These are phyloP conservation scores for Verticillium alfalfae DNA, from an alignment of 2,329 filamentous ascomycete species.

Conservation along the genomic window DNA sequence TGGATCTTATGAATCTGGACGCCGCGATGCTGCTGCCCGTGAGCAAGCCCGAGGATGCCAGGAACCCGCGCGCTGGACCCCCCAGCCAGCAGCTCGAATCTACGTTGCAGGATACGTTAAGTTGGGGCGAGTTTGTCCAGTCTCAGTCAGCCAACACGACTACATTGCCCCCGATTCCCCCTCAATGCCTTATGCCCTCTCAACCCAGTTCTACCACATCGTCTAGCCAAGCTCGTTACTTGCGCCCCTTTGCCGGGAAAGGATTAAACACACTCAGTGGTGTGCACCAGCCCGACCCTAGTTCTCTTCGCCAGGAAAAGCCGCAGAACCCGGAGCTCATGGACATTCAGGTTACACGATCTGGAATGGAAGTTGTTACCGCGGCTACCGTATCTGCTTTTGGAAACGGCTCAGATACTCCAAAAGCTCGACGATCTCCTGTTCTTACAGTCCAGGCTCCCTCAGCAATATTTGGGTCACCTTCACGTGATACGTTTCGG, in stretches of 20 bases:
- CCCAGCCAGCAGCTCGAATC: constrained; percentile 24
- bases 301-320: constrained; percentile 24
- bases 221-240: constrained; percentile 43
- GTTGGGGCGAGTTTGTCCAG: constrained; percentile 39
- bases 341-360: not conserved
- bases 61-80: constrained; percentile 14
- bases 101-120: constrained; percentile 51
- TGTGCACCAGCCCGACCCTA: constrained; percentile 22
- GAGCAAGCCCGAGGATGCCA: constrained; percentile 19
- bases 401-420: constrained; percentile 18
- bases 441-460: not conserved
- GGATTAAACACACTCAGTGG: constrained; percentile 48
- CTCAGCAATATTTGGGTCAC: constrained; percentile 9
- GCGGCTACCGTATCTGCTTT: not conserved
- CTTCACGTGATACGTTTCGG: constrained; percentile 31
- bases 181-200: constrained; percentile 45
- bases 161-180: constrained; percentile 38
- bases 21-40: constrained; percentile 27
- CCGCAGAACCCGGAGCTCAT: constrained; percentile 11
- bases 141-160: constrained; percentile 28
- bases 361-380: not conserved
- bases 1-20: constrained; percentile 35
- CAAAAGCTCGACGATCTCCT: constrained; percentile 8
- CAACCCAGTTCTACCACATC: constrained; percentile 48
- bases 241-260: constrained; percentile 50